Evolutionary conservation across 2,329 filamentous ascomycete genomes (phyloP), one percentile per base, ranked within the genome.

Genomic region (Microascus cirrosus): DNA sequence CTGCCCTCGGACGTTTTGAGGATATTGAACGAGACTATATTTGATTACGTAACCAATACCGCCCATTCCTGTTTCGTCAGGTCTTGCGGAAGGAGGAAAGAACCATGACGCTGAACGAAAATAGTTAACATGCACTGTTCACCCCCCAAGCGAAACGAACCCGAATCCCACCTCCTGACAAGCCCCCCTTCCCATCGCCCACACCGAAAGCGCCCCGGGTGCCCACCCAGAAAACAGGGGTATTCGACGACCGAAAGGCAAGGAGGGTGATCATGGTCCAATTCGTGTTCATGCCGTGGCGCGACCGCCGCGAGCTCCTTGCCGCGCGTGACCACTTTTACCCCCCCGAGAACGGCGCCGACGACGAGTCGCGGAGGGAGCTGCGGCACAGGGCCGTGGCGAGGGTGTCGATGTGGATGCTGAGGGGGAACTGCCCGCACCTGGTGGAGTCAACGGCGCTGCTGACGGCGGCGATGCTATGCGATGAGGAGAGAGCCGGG

Each of bases 381-480:
- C 68, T 70, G 60, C 73, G 75, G 65, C 71, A 76, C 60, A 63
- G 67, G 55, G 78, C 82, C 59, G 80, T 85, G 54, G 78, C 80
- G 55, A 75, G 78, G 55, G 82, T 85, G 54, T 78, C 79, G 50
- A 79, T 85, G 71, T 88, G 86, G 86, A 83, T 87, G 78, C 80
- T 86, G 65, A 82, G 87, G 67, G 85, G 85, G 62, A 83, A 83
- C 64, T 87, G 90, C 61, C 89, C 89, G 58, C 86, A 93, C 73
- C 78, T 90, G 70, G 81, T 93, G 57, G 89, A 93, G 71, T 88
- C 86, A 39, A 92, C 89, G 50, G 86, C 86, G 2, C 79, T 90
- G 61, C 75, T 94, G 60, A 82, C 82, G 63, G 83, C 87, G 60
- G 87, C 87, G 32, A 73, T 85, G 22, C 72, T 91, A 56, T 81